These are phyloP conservation scores for Przewalskia tangutica DNA, from an alignment of 257 asterid species.

Conservation along the genomic window DNA sequence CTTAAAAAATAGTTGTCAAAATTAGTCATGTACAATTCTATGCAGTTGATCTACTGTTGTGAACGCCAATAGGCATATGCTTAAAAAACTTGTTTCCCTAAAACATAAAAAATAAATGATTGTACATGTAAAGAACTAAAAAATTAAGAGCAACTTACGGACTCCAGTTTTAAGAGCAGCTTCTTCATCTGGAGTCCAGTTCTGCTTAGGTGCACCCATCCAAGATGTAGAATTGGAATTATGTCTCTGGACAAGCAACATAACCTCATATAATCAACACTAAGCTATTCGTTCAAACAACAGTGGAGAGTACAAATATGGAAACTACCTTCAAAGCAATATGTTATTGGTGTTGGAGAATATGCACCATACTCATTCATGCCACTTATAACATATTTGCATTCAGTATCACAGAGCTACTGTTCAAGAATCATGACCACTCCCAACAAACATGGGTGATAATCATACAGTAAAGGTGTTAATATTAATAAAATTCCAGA, in stretches of 20 bases:
- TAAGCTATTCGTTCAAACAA: neutral
- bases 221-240: neutral
- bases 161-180: constrained; percentile 97
- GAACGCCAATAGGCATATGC: neutral
- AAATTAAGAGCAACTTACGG: constrained; percentile 31
- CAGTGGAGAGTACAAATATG: neutral
- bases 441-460: neutral
- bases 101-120: neutral
- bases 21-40: neutral
- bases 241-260: neutral
- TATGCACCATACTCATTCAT: neutral
- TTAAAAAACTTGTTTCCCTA: neutral
- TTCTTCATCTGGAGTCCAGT: constrained; percentile 98
- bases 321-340: neutral
- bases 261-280: neutral
- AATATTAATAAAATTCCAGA: neutral
- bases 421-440: neutral
- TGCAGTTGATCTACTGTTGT: neutral
- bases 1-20: neutral
- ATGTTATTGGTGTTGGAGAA: neutral
- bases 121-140: neutral
- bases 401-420: neutral
- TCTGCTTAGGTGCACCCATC: constrained; percentile 98
- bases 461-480: neutral
- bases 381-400: neutral